Evolutionary conservation across 768 basidiomycete species (phyloP).

Genomic region (Leccinum rimulosum): DNA sequence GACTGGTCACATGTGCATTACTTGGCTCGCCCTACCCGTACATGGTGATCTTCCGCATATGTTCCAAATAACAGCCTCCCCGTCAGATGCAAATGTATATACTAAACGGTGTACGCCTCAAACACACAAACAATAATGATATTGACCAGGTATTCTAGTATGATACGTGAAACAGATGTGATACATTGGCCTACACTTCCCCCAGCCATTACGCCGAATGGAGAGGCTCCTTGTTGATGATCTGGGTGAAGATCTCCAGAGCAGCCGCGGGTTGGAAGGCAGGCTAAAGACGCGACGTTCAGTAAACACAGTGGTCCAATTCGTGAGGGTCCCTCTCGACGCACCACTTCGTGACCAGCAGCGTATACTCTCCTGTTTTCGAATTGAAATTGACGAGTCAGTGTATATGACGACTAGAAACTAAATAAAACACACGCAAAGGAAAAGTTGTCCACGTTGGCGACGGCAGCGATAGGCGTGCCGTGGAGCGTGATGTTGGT

Average conservation of each 20-base stretch:
- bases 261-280: neutral
- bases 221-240: neutral
- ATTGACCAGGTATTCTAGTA: no score
- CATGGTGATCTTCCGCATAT: no score
- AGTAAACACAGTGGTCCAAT: neutral
- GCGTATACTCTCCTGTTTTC: slow-evolving; percentile 47
- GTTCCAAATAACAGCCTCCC: no score
- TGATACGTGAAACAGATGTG: no score
- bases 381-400: neutral
- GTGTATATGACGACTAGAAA: no score
- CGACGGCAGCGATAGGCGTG: slow-evolving; percentile 51
- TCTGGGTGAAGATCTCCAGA: neutral
- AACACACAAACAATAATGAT: no score
- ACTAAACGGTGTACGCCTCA: no score
- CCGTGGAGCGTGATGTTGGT: slow-evolving; percentile 58
- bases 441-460: slow-evolving; percentile 64
- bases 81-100: no score
- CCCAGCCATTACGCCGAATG: no score
- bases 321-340: slow-evolving; percentile 19
- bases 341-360: slow-evolving; percentile 63
- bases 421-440: slow-evolving; percentile 51
- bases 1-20: no score
- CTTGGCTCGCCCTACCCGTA: no score
- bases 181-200: no score
- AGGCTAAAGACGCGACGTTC: neutral